Evolutionary conservation across 1,284 basidiomycete species (phyloP).

Genomic region (Cutaneotrichosporon daszewskae): DNA sequence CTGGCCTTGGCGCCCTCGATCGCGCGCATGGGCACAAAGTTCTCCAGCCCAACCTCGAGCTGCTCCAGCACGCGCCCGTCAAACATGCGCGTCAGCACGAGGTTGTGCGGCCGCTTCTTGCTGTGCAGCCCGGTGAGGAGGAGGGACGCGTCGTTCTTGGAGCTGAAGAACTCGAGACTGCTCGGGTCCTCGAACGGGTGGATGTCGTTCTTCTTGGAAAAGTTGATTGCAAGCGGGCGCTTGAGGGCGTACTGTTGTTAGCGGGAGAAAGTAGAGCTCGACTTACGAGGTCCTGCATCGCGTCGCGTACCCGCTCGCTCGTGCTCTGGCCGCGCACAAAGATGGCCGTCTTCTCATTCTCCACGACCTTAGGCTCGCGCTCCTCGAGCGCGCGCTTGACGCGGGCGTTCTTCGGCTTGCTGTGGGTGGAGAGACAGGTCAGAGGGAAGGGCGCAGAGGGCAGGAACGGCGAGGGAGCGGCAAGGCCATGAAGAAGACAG

Average conservation of each 20-base stretch:
- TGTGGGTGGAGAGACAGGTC: constrained; percentile 32
- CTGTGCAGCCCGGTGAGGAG: constrained; percentile 87
- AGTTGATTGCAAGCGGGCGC: constrained; percentile 79
- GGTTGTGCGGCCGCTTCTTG: constrained; percentile 88
- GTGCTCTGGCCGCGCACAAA: constrained; percentile 87
- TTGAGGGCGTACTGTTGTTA: constrained; percentile 75
- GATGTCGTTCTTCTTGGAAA: constrained; percentile 89
- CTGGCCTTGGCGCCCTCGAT: constrained; percentile 86
- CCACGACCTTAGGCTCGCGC: constrained; percentile 80
- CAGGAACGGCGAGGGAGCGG: neutral
- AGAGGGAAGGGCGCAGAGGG: neutral
- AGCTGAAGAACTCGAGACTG: constrained; percentile 85
- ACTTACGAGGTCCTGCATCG: constrained; percentile 82
- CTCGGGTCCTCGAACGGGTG: constrained; percentile 81
- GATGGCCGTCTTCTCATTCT: constrained; percentile 74
- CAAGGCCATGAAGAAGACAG: neutral
- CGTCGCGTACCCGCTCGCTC: constrained; percentile 70
- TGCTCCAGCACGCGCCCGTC: constrained; percentile 86
- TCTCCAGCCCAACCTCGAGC: constrained; percentile 85
- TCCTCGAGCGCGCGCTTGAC: constrained; percentile 89
- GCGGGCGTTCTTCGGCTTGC: constrained; percentile 95
- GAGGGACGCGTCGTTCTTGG: constrained; percentile 90
- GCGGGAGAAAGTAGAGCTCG: neutral
- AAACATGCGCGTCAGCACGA: constrained; percentile 83
- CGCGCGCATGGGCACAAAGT: constrained; percentile 67